phyloP scores from a whole-genome alignment of 2,329 filamentous ascomycete species.

The Diaporthe destruens region DNA sequence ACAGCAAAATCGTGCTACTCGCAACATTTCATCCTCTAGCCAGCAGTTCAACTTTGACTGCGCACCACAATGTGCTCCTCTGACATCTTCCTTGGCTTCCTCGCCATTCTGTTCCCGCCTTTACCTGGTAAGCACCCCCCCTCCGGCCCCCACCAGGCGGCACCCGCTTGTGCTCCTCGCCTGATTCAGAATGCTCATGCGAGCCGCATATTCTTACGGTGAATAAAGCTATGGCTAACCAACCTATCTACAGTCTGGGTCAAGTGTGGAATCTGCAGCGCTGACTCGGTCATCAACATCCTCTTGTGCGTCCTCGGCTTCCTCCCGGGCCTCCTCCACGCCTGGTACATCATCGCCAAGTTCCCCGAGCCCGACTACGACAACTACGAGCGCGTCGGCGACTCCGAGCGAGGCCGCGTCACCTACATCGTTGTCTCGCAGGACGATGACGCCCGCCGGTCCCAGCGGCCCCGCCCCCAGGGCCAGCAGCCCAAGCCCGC shows the following conservation, averaged over 20 bases:
- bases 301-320: conserved; percentile 85
- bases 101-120: conserved; percentile 75
- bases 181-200: background rate
- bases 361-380: conserved; percentile 82
- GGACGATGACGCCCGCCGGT: conserved; percentile 51
- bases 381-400: conserved; percentile 72
- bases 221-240: conserved; percentile 48
- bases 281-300: conserved; percentile 95
- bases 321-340: conserved; percentile 90
- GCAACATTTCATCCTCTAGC: background rate
- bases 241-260: conserved; percentile 81
- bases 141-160: background rate
- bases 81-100: conserved; percentile 73
- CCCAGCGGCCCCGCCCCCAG: conserved; percentile 52
- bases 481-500: conserved; percentile 50
- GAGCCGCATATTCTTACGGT: background rate
- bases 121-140: conserved; percentile 66
- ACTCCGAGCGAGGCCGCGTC: conserved; percentile 69
- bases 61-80: conserved; percentile 65
- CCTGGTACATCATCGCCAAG: conserved; percentile 97
- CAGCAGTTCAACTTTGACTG: conserved; percentile 1
- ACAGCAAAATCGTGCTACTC: background rate
- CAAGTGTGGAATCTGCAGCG: conserved; percentile 92
- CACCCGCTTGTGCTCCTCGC: background rate
- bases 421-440: conserved; percentile 82